Base-by-base conservation (phyloP, 192 early-diverging fungal genomes). In the Lobosporangium transversale region DNA sequence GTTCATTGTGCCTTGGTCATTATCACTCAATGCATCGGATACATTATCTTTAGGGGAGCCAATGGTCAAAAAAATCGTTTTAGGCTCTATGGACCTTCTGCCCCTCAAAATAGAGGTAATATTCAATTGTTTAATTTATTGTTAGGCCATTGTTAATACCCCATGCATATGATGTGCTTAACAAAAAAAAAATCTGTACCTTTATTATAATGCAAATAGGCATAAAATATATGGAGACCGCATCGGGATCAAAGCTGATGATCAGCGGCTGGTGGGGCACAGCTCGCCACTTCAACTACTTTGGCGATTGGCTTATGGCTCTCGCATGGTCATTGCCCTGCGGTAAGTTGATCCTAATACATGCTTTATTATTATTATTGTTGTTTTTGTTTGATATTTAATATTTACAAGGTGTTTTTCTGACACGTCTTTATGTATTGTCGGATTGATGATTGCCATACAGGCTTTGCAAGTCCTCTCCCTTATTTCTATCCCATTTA, bases 401-500 rank as follows among this genome's bases (percentile, higher is more conserved):
- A n/a, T n/a, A n/a, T n/a, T n/a, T n/a, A n/a, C n/a, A n/a, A n/a
- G n/a, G 1, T 15, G 1, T 18, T 40, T 58, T 14, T 43, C 9
- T 8, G 37, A 29, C 17, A 58, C 4, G 24, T 12, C 14, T 42
- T 33, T 43, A 24, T 31, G n/a, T 54, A n/a, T n/a, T n/a, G n/a
- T n/a, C n/a, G n/a, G n/a, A n/a, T 27, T 14, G 7, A 36, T 8
- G 31, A 42, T 8, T 18, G 1, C 5, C 15, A 4, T 64, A 26
- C 62, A 81, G 80, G 95, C 32, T 93, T 95, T 62, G 79, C 61
- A 24, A 84, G 89, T 17, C 85, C 89, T 3, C 85, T 99, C 56
- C 92, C 95, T 30, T 99, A 95, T 86, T 97, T 99, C 84, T 98
- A 98, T 80, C 84, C 90, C 17, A 74, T 91, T 51, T 99, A 98